Evolutionary conservation across 2,329 filamentous ascomycete species (phyloP).

Genomic region (Tolypocladium amazonense): DNA sequence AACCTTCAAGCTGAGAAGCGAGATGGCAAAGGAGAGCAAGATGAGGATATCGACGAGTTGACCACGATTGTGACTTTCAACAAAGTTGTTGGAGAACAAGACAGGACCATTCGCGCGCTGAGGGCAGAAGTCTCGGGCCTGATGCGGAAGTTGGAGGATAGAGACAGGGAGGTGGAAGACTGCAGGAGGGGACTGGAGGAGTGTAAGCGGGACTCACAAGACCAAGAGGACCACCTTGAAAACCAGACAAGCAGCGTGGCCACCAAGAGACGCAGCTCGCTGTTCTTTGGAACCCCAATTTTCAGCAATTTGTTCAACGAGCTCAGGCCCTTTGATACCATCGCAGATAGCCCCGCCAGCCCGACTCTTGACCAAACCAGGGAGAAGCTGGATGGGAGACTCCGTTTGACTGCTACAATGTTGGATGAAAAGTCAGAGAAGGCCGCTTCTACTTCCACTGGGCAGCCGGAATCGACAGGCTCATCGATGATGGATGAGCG

Average conservation of each 20-base stretch:
- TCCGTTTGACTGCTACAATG: neutral
- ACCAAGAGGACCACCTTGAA: neutral
- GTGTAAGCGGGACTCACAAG: neutral
- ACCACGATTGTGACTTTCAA: neutral
- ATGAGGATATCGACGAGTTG: neutral
- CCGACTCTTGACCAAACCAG: neutral
- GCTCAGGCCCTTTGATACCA: too few species aligned
- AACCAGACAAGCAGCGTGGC: neutral
- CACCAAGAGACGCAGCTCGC: neutral
- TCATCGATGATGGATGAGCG: neutral
- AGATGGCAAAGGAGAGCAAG: neutral
- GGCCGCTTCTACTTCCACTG: too few species aligned
- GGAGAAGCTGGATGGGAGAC: neutral
- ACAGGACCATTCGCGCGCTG: neutral
- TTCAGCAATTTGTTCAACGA: neutral
- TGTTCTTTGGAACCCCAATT: neutral
- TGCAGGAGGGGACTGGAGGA: neutral
- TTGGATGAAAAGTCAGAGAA: neutral
- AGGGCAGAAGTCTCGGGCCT: too few species aligned
- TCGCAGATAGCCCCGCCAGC: neutral
- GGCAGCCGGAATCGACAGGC: neutral
- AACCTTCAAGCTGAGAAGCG: neutral
- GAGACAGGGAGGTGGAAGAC: neutral
- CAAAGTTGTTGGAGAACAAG: neutral
- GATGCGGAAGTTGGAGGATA: neutral